Base-by-base conservation (phyloP, 306 rosid species). In the Aeschynomene evenia region DNA sequence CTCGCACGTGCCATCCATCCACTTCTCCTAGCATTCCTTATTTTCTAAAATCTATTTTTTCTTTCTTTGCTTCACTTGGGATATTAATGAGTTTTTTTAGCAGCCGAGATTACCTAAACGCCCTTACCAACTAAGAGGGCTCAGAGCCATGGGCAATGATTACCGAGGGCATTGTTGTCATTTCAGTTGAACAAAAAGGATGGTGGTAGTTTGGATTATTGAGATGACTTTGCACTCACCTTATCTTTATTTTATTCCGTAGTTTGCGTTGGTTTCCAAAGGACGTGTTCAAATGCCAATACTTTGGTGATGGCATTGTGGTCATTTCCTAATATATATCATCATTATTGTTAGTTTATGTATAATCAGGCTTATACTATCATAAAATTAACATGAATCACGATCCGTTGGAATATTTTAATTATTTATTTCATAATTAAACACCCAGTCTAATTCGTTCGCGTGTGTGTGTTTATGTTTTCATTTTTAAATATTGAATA, bases 151-250 rank as follows among this genome's bases (percentile, higher is more conserved):
- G 1, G 2, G 56, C 50, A 79, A 77, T 79, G 68, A 87, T 85
- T 82, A 71, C 71, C 19, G 3, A 21, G 88, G 85, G 85, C 19
- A 64, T 37, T 61, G 18, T 60, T 23, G 95, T 77, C 84, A 82
- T 79, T 77, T 34, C 11, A 8, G 3, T 13, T 65, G 1, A 73
- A 28, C 7, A 53, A 62, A 54, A 68, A 59, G 58, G 80, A 68
- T 74, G 77, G 85, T 80, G 83, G 84, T 69, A 29, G 88, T 81
- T 86, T 87, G 72, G 88, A 79, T 84, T 73, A 63, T 77, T 81
- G 95, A 84, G 89, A 87, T 87, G 88, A 85, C 91, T 82, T 72
- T 77, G 81, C 79, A 79, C 87, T 83, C 79, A 79, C 96, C 96
- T 79, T 84, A 83, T 84, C 90, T 86, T 70, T 84, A 74, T 82